These are phyloP conservation scores for Xylariaceae sp. DNA, from an alignment of 2,329 filamentous ascomycete genomes.

Conservation along the genomic window DNA sequence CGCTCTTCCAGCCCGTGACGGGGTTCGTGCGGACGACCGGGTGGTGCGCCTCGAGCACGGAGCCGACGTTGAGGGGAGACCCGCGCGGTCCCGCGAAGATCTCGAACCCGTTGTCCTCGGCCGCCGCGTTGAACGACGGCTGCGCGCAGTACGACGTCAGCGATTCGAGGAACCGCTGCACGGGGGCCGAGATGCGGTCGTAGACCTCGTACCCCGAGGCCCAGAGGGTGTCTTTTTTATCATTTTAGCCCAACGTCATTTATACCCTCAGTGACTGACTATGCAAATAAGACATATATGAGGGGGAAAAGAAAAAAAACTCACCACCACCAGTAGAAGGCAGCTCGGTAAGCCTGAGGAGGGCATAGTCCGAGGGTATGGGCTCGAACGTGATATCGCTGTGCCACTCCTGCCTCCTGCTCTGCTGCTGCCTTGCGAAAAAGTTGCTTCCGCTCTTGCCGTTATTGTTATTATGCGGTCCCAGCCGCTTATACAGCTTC, in stretches of 20 bases:
- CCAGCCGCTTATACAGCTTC: conserved; percentile 37
- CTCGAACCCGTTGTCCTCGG: conserved; percentile 36
- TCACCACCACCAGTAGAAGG: conserved; percentile 41
- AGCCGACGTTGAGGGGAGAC: conserved; percentile 49
- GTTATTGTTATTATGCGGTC: neutral
- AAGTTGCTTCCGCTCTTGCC: no score
- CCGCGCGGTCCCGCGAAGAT: conserved; percentile 44
- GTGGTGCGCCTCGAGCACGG: conserved; percentile 44
- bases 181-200: conserved; percentile 42
- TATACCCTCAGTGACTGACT: neutral
- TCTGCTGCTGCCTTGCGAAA: conserved; percentile 34
- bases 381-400: conserved; percentile 54
- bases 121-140: conserved; percentile 35
- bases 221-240: conserved; percentile 37
- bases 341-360: conserved; percentile 41
- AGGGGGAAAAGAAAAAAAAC: conserved; percentile 2
- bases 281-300: neutral
- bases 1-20: conserved; percentile 57
- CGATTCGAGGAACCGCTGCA: conserved; percentile 42
- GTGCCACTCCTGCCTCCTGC: conserved; percentile 43
- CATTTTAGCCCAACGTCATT: neutral
- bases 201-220: conserved; percentile 43
- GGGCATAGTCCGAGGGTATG: conserved; percentile 50
- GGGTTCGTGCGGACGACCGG: conserved; percentile 57
- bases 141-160: conserved; percentile 42